These are phyloP conservation scores for Spergularia azorica DNA, from an alignment of 179 eudicot genomes.

Conservation along the genomic window DNA sequence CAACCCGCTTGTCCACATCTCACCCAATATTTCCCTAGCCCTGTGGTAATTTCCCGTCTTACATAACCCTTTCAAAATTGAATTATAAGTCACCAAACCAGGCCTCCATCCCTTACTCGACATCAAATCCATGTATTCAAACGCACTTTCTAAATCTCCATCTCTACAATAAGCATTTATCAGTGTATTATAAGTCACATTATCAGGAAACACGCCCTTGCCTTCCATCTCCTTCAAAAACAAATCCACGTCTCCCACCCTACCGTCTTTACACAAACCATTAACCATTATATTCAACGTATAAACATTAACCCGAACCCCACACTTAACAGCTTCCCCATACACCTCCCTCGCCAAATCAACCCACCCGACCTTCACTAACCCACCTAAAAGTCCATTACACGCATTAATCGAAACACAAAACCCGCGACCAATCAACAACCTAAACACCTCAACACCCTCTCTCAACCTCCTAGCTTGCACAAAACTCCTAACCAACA, in stretches of 20 bases:
- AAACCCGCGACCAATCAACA: slow-evolving; percentile 46
- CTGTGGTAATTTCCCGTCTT: slow-evolving; percentile 48
- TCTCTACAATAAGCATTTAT: slow-evolving; percentile 58
- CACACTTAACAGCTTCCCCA: slow-evolving; percentile 39
- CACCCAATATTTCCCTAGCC: slow-evolving; percentile 56
- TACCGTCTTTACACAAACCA: slow-evolving; percentile 73
- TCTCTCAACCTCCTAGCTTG: slow-evolving; percentile 85
- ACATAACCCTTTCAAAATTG: slow-evolving; percentile 67
- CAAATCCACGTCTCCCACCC: slow-evolving; percentile 36
- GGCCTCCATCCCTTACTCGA: slow-evolving; percentile 52
- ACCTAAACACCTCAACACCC: slow-evolving; percentile 58
- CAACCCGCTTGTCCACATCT: slow-evolving; percentile 59
- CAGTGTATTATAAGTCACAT: slow-evolving; percentile 75
- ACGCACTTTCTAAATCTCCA: slow-evolving; percentile 60
- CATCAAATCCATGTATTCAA: slow-evolving; percentile 57
- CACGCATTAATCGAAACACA: slow-evolving; percentile 69
- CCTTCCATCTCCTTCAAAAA: slow-evolving; percentile 60
- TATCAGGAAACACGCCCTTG: slow-evolving; percentile 65
- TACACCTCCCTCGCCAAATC: slow-evolving; percentile 73
- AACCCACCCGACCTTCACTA: slow-evolving; percentile 81
- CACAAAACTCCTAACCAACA: slow-evolving; percentile 79
- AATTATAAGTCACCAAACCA: slow-evolving; percentile 54
- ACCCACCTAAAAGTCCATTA: slow-evolving; percentile 83
- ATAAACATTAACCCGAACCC: slow-evolving; percentile 51
- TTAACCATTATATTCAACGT: slow-evolving; percentile 86